phyloP scores from a whole-genome alignment of 164 flowering plant genomes.

The Vitis amurensis region DNA sequence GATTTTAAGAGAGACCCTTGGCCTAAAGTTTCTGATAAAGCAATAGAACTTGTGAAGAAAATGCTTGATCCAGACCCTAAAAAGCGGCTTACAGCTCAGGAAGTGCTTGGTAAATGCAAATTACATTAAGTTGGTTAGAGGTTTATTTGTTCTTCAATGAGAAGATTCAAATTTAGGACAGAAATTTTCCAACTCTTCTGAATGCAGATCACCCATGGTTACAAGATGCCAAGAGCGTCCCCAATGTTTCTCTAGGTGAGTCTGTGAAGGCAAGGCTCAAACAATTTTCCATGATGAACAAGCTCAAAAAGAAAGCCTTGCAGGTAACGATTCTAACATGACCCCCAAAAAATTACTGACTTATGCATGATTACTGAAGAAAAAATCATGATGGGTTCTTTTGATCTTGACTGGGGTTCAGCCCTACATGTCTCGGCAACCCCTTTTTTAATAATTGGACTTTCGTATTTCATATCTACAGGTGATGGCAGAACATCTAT shows the following conservation, averaged over 20 bases:
- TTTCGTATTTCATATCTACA: constrained; percentile 20
- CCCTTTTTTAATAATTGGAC: neutral
- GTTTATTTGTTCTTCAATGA: neutral
- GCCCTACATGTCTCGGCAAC: neutral
- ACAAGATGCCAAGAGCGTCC: constrained; percentile 58
- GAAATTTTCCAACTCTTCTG: neutral
- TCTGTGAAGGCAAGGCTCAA: constrained; percentile 70
- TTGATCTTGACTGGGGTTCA: neutral
- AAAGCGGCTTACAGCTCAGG: constrained; percentile 51
- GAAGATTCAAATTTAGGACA: neutral
- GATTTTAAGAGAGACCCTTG: constrained; percentile 72
- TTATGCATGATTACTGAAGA: neutral
- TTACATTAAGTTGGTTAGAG: neutral
- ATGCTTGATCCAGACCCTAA: constrained; percentile 67
- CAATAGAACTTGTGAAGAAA: constrained; percentile 63
- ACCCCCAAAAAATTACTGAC: neutral
- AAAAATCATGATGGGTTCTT: neutral
- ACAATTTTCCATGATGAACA: constrained; percentile 72
- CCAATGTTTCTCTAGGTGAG: constrained; percentile 66
- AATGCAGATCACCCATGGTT: constrained; percentile 66
- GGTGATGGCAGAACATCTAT: constrained; percentile 92
- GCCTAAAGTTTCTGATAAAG: constrained; percentile 68
- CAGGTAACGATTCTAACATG: constrained; percentile 31
- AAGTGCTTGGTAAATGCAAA: constrained; percentile 52
- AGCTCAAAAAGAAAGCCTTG: constrained; percentile 67